Evolutionary conservation across 306 rosid species (phyloP), one percentile per base, ranked within the genome.

Genomic region (Lithocarpus polystachyus): DNA sequence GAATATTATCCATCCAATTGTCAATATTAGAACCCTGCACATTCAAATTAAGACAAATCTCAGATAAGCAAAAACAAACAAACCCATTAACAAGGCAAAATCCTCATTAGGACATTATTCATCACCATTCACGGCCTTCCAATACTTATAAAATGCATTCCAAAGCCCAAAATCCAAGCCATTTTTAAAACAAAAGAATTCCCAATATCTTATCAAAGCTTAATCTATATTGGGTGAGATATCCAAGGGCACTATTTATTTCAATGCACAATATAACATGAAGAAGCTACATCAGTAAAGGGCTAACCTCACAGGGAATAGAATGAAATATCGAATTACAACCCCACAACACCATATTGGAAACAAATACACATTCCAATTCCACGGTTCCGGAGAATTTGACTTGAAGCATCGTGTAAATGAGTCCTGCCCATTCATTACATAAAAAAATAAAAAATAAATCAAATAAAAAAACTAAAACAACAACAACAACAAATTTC

Each of bases 301-400:
- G n/a, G 79, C 91, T 61, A 79, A 95, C 99, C 97, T 92, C 29
- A 79, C 45, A 22, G 99, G 99, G 79, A 92, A 93, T 71, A 92
- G 74, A 84, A 95, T 55, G 84, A 93, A 77, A 87, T 95, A 95
- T 22, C 99, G 94, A 83, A 93, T 55, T 59, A 91, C 86, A 19
- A 92, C 97, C 45, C 99, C 99, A n/a, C 23, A 87, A 92, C 99
- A 95, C 99, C 99, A 95, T 76, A 91, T 73, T 31, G 99, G 99
- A 82, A 95, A 95, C 89, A 95, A 84, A 83, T 95, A 95, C 29
- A 93, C 53, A 88, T 95, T 95, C 99, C 98, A 95, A 83, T 92
- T 91, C 97, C 98, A 95, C 11, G 96, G 97, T 87, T 95, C 99
- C 20, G 97, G 97, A 65, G 98, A 86, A 86, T 92, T 95, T 26